Evolutionary conservation across 2,329 filamentous ascomycete species (phyloP).

Genomic region (Didymella lethalis): DNA sequence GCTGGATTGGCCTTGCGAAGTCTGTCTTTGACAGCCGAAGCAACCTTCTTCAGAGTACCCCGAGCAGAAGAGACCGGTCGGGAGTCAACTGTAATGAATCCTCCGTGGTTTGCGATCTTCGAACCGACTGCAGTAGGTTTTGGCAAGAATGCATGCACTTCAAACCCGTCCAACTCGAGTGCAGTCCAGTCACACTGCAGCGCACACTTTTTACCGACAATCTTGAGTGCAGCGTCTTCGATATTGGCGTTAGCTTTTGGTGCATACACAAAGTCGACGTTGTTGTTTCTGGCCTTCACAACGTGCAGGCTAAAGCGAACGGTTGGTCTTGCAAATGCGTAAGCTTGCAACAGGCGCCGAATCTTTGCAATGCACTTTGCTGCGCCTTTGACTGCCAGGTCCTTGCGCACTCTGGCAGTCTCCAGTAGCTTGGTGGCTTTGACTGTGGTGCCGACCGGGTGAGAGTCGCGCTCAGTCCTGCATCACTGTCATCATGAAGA

Average conservation of each 20-base stretch:
- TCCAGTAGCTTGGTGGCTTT: conserved; percentile 67
- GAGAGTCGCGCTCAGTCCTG: conserved; percentile 54
- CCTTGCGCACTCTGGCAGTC: conserved; percentile 68
- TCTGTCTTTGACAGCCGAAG: conserved; percentile 61
- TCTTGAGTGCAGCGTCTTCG: conserved; percentile 67
- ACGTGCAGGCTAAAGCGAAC: conserved; percentile 69
- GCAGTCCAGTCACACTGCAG: conserved; percentile 61
- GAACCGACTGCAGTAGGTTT: conserved; percentile 54
- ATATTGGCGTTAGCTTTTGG: conserved; percentile 60
- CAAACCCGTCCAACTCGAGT: conserved; percentile 52
- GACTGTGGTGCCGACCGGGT: conserved; percentile 74
- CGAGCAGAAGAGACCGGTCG: conserved; percentile 66
- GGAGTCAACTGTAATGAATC: conserved; percentile 73
- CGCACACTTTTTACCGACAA: conserved; percentile 66
- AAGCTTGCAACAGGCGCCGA: conserved; percentile 67
- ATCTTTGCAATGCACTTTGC: conserved; percentile 65
- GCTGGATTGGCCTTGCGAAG: conserved; percentile 48
- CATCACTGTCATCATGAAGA: conserved; percentile 12
- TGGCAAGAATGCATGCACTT: conserved; percentile 67
- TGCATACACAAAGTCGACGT: conserved; percentile 68
- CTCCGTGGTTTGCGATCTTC: conserved; percentile 53
- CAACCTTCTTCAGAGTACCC: conserved; percentile 68
- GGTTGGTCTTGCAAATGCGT: conserved; percentile 71
- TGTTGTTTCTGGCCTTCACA: conserved; percentile 60
- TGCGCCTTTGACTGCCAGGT: conserved; percentile 65